A percentile compares a stretch with the other conserved stretches of the same genome.
phyloP scores from a whole-genome alignment of 2,329 filamentous ascomycete species.

The Sclerotiophoma versabilis region DNA sequence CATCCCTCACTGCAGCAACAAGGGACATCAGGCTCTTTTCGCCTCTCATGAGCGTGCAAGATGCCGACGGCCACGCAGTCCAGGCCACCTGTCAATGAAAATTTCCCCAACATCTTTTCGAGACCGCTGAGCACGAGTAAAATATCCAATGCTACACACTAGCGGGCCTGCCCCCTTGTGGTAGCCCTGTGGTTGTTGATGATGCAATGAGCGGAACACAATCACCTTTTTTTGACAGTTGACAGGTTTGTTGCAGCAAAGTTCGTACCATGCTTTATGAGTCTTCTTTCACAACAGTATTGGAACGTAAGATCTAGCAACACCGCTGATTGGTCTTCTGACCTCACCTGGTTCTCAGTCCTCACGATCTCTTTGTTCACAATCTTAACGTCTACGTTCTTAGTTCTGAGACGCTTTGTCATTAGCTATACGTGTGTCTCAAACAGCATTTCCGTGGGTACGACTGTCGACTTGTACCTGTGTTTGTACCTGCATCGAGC shows the following conservation, averaged over 20 bases:
- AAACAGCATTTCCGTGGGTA: slow-evolving; percentile 22
- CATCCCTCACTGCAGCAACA: slow-evolving; percentile 13
- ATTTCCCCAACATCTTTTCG: neutral
- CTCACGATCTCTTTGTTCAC: neutral
- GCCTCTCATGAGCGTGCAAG: neutral
- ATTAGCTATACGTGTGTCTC: slow-evolving; percentile 13
- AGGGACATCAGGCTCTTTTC: slow-evolving; percentile 11
- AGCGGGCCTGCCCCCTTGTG: slow-evolving; percentile 4
- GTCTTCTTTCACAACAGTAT: neutral
- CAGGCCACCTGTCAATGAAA: slow-evolving; percentile 5
- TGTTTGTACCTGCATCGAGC: slow-evolving; percentile 25
- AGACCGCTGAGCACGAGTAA: neutral
- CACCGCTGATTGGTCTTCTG: slow-evolving; percentile 10
- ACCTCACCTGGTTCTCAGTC: slow-evolving; percentile 14
- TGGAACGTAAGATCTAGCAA: neutral
- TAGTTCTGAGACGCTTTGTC: neutral
- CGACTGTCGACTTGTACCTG: slow-evolving; percentile 8
- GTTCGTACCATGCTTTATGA: slow-evolving; percentile 13
- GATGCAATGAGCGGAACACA: slow-evolving; percentile 13
- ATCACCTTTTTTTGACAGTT: slow-evolving; percentile 32
- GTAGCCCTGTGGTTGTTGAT: neutral
- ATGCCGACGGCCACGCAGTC: slow-evolving; percentile 12
- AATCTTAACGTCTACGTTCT: neutral
- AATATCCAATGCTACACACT: neutral
- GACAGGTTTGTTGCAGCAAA: slow-evolving; percentile 25